Conservation (phyloP, 176 grass and related monocot species). For the Oryza meridionalis region DNA sequence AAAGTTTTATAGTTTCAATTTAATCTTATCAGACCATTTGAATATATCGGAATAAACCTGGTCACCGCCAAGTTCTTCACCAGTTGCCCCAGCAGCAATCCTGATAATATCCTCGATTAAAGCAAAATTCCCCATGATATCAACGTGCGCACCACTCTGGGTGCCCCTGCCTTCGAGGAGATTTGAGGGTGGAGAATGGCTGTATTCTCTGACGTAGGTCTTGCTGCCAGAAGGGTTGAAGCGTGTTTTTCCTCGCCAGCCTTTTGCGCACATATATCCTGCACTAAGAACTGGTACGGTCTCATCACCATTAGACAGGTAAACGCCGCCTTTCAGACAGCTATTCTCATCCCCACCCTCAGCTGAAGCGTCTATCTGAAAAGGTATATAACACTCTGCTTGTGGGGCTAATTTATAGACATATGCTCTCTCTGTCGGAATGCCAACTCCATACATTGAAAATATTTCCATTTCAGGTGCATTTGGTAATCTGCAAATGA, state of each 20-base stretch:
- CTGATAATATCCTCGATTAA: conserved; percentile 93
- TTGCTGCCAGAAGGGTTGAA: conserved; percentile 94
- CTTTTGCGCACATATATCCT: conserved; percentile 94
- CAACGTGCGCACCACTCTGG: conserved; percentile 94
- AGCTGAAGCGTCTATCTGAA: conserved; percentile 84
- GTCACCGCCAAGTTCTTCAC: conserved; percentile 80
- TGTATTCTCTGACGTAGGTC: conserved; percentile 80
- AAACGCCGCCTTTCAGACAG: conserved; percentile 87
- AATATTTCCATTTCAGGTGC: conserved; percentile 97
- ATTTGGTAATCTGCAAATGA: conserved; percentile 76
- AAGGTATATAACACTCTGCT: conserved; percentile 90
- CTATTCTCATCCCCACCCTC: conserved; percentile 69
- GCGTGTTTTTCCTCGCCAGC: conserved; percentile 90
- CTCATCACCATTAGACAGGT: conserved; percentile 83
- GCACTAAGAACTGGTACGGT: conserved; percentile 93
- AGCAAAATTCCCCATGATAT: conserved; percentile 99
- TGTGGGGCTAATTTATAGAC: conserved; percentile 78
- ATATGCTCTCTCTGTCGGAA: conserved; percentile 97
- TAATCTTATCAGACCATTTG: conserved; percentile 94
- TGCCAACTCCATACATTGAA: conserved; percentile 97
- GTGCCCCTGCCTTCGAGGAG: conserved; percentile 93
- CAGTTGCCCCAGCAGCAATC: conserved; percentile 81
- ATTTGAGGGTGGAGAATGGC: conserved; percentile 77
- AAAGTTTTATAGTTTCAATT: conserved; percentile 72
- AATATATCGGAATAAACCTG: conserved; percentile 91